Evolutionary conservation across 1,139 yeast species (phyloP), one percentile per base, ranked within the genome.

Genomic region (Torulaspora globosa): DNA sequence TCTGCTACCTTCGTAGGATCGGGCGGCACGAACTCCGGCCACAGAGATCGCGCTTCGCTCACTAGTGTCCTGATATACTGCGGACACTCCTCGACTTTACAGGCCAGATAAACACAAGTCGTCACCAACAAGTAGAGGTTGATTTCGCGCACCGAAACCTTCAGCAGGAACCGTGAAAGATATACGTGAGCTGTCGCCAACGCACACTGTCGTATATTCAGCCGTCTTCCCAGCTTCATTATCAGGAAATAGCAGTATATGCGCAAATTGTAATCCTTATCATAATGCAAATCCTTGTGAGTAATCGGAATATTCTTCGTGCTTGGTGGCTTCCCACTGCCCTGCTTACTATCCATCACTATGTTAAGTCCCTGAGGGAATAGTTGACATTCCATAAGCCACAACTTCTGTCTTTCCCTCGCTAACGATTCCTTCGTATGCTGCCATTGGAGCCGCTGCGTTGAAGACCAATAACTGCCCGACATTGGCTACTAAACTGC

Each of bases 1-100:
- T 92, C 98, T 0, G 97, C 97, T n/a, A 92, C 73, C 59, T 86
- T 87, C 32, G 96, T 84, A 18, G 90, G 79, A 63, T 92, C 98
- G 47, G 86, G 89, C 0, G 97, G 95, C 28, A 92, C 83, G 60
- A 82, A 88, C 59, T 90, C 97, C 0, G 97, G 97, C 97, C 98
- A 92, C 40, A 88, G 68, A 37, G 84, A 84, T 42, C 96, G 71
- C 2, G 97, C 95, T 61, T 92, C 97, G 24, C 82, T 75, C 18
- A 87, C 78, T 11, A 92, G 75, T 1, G 90, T 78, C 47, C 97
- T 71, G 8, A 92, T 89, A 62, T 92, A 97, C 62, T 86, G 95
- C 1, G 98, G 97, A 57, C 89, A 84, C 64, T 92, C 98, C 64
- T 92, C 97, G 30, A 89, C 84, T 62, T 92, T 92, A 69, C 96